Conservation (phyloP, 306 rosid genomes). For the Senna tora region DNA sequence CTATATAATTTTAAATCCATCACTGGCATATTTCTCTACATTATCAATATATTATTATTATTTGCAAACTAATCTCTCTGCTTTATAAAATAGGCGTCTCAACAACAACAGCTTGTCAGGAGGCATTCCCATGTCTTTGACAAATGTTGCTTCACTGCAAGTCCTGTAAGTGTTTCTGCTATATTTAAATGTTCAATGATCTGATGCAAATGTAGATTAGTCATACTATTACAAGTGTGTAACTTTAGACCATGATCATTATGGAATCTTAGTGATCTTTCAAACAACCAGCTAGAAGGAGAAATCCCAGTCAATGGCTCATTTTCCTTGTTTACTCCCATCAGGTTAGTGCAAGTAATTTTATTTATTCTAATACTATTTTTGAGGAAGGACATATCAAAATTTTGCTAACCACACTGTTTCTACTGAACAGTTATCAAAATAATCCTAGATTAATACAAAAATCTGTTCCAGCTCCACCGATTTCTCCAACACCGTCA, state of each 20-base stretch:
- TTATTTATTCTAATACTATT: constrained; percentile 1
- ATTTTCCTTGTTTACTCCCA: constrained; percentile 58
- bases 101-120: constrained; percentile 69
- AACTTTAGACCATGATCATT: constrained; percentile 33
- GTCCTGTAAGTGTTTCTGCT: constrained; percentile 63
- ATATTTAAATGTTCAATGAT: background rate
- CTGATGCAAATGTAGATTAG: background rate
- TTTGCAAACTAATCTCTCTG: constrained; percentile 30
- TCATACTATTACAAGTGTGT: background rate
- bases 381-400: background rate
- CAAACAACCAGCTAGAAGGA: constrained; percentile 55
- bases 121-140: constrained; percentile 51
- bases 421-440: constrained; percentile 44
- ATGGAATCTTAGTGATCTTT: constrained; percentile 64
- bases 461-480: constrained; percentile 38
- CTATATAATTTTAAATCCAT: background rate
- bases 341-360: constrained; percentile 49
- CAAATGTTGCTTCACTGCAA: constrained; percentile 49
- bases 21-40: background rate
- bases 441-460: background rate
- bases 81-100: constrained; percentile 62
- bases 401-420: background rate
- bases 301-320: constrained; percentile 63
- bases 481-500: constrained; percentile 20
- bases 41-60: constrained; percentile 1